Evolutionary conservation across 768 basidiomycete species (phyloP), one percentile per base, ranked within the genome.

Genomic region (Candolleomyces aberdarensis): DNA sequence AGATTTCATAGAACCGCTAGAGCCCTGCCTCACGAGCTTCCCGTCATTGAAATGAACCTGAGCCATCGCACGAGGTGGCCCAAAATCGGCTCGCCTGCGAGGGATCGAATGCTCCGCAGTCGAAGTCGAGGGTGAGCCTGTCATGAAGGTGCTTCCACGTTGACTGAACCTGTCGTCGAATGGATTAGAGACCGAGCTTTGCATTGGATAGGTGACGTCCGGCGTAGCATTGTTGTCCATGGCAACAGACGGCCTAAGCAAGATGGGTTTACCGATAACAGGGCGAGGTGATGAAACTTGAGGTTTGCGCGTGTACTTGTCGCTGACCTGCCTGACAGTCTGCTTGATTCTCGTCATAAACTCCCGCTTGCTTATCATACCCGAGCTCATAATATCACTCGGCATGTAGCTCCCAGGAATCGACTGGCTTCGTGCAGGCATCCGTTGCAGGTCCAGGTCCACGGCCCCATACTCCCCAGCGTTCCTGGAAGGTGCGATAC

Each of bases 381-480:
- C 82, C 8, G 86, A 80, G 59, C 79, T 82, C 65, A 70, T 41
- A 4, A 56, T 48, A 31, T 65, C 64, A 49, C 64, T 70, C 66
- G 63, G 67, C 70, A 64, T 63, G 54, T 59, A 62, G 56, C 71
- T 61, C 71, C 62, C 40, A 62, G 58, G 22, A 20, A 10, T 20
- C 50, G 70, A 72, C 44, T 74, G 73, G 47, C 76, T 81, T 14
- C 78, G 76, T 57, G 80, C 83, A 20, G 75, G 70, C 20, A 83
- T 76, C 5, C 85, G 80, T 57, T 79, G 79, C 39, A 87, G 73
- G 6, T 80, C 85, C 66, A 68, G 62, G 8, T 70, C 72, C 56
- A 87, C 74, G 20, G 84, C 85, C 66, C 89, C 89, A 86, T 87
- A 89, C 64, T 77, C 80, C 62, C 80, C 83, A 63, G 90, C 89